Evolutionary conservation across 2,329 filamentous ascomycete species (phyloP), one percentile per base, ranked within the genome.

Genomic region (Trichoderma sp.): DNA sequence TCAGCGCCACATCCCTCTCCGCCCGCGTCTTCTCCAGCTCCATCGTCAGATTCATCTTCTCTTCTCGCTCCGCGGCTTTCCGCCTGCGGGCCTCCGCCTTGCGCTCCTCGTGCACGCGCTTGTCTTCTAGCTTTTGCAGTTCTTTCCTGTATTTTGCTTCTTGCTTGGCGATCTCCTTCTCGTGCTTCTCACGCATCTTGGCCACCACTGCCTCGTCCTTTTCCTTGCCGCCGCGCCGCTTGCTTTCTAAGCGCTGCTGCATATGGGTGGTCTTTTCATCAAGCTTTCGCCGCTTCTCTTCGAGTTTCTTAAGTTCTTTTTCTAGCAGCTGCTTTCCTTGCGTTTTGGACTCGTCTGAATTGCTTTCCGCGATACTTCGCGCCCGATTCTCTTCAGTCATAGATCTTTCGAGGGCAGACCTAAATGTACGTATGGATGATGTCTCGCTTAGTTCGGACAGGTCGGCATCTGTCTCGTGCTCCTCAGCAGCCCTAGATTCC

Each of bases 111-210:
- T 85, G 86, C 71, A 85, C 83, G 62, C 88, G 88, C 81, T 89
- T 89, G 74, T 89, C 86, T 74, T 93, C 88, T 2, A 92, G 81
- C 79, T 90, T 91, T 73, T 83, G 82, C 59, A 92, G 82, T 76
- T 93, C 91, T 13, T 85, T 86, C 73, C 87, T 85, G 75, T 91
- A 90, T 75, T 90, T 91, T 39, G 90, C 90, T 74, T 91, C 88
- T 67, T 91, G 88, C 77, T 91, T 92, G 57, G 88, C 87, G 0
- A 90, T 78, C 74, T 92, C 89, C 62, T 83, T 84, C 59, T 89
- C 86, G 78, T 92, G 89, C 76, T 88, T 90, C 77, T 91, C 88
- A 34, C 87, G 85, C 8, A 89, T 84, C 78, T 89, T 91, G 34
- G 86, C 84, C 6, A 89, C 73, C 2, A 84, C 83, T 1, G 82